Evolutionary conservation across 495 filamentous ascomycete genomes (phyloP), one percentile per base, ranked within the genome.

Genomic region (Daldinia vernicosa): DNA sequence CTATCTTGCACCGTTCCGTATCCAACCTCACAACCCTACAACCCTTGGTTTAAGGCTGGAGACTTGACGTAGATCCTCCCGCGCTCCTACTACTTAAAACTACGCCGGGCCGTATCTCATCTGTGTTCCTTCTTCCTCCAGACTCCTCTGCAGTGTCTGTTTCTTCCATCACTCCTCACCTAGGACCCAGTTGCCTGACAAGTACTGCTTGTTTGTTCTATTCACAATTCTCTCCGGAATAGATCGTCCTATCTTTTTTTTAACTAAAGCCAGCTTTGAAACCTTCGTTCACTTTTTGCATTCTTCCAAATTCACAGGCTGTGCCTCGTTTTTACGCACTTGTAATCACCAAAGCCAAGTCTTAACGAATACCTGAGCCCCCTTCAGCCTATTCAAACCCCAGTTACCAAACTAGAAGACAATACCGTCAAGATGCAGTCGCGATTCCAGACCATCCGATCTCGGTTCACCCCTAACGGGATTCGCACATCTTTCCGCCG

Each of bases 401-500:
- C 28, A 56, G 28, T 28, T 19, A 56, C 6, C 17, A 19, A 26
- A 54, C 22, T 22, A 52, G 14, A 37, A 22, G 14, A 50, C 40
- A 40, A 39, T n/a, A 17, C 15, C 22, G 22, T 15, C 78, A 81
- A 68, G 27, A 84, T 84, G 83, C 80, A 81, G 60, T 66, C 76
- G 17, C 84, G 85, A 67, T 84, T 86, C 80, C 85, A 85, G 60
- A 73, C 76, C 51, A 79, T 87, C 76, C 80, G 83, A 52, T 75
- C 83, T 37, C 79, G 80, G 73, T 82, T 86, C 77, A 80, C 83
- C 32, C 76, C 78, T 8, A 74, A 68, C 71, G 80, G 74, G 67
- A 70, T 86, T 47, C 83, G 84, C 59, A 83, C 81, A 40, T 85
- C 83, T 17, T 80, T 86, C 75, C 83, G 83, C 43, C 79, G 82